phyloP scores from a whole-genome alignment of 2,329 filamentous ascomycete species.

The Sporothrix euskadiensis region DNA sequence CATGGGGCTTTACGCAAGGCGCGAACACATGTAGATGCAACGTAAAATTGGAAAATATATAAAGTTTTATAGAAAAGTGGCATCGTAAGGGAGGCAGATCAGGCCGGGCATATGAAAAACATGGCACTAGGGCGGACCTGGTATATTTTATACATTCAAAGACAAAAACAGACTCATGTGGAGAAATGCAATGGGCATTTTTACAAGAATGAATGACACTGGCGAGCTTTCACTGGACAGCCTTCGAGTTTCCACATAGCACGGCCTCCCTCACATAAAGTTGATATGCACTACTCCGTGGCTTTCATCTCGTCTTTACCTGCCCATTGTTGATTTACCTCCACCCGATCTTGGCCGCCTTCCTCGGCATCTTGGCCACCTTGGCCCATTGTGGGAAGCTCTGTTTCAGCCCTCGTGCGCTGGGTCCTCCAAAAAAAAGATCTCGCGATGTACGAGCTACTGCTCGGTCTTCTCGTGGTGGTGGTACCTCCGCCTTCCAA shows the following conservation, averaged over 20 bases:
- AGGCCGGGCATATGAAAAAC: not conserved
- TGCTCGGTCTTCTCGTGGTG: not conserved
- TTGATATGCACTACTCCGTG: not conserved
- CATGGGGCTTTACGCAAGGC: not conserved
- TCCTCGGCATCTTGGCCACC: not conserved
- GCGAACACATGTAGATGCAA: slow-evolving; percentile 5
- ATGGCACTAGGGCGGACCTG: not conserved
- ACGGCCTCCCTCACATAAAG: not conserved
- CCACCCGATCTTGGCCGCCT: not conserved
- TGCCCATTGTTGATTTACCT: not conserved
- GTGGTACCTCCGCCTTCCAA: not conserved
- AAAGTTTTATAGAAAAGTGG: not conserved
- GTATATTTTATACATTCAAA: not conserved
- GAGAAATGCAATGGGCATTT: not conserved
- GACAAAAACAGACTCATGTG: not conserved
- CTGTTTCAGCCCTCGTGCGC: not conserved
- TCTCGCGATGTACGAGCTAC: not conserved
- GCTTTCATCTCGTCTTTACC: not conserved
- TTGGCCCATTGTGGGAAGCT: not conserved
- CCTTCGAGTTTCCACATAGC: not conserved
- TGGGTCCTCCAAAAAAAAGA: not conserved
- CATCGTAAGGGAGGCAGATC: not conserved
- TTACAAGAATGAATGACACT: not conserved
- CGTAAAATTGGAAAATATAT: not conserved
- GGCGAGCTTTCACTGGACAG: not conserved